phyloP scores from a whole-genome alignment of 805 yeast genomes.

The Saturnispora silvae region DNA sequence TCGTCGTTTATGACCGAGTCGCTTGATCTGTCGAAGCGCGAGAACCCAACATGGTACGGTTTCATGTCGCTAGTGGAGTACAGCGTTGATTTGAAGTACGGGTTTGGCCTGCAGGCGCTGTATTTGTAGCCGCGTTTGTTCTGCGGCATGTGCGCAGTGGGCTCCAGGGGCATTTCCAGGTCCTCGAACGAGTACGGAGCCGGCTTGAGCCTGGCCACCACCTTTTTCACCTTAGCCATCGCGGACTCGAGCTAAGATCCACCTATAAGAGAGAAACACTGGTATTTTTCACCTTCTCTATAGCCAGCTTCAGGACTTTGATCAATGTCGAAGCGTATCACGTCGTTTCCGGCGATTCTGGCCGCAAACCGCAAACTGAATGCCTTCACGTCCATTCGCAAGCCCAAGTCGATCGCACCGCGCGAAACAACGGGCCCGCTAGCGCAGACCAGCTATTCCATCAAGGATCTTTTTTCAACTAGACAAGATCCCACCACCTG shows the following conservation, averaged over 20 bases:
- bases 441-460: constrained; percentile 28
- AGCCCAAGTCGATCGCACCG: not conserved
- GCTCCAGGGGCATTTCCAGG: constrained; percentile 13
- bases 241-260: too few relatives aligned
- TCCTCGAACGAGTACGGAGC: constrained; percentile 26
- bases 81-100: constrained; percentile 41
- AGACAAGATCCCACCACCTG: constrained; percentile 60
- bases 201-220: constrained; percentile 27
- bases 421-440: constrained; percentile 8
- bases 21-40: constrained; percentile 60
- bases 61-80: constrained; percentile 68
- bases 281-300: too few relatives aligned
- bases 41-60: constrained; percentile 48
- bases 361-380: constrained; percentile 11
- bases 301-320: too few relatives aligned
- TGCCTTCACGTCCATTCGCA: constrained; percentile 33
- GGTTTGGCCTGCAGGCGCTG: constrained; percentile 65
- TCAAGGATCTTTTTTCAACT: constrained; percentile 79
- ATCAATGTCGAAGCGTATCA: too few relatives aligned
- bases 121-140: constrained; percentile 77
- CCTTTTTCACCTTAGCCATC: too few relatives aligned
- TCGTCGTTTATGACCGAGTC: constrained; percentile 37
- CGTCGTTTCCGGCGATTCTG: too few relatives aligned
- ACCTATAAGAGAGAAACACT: too few relatives aligned
- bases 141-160: constrained; percentile 56